These are phyloP conservation scores for Phytophthora syringae DNA, from an alignment of 352 stramenopile genomes.

Conservation along the genomic window DNA sequence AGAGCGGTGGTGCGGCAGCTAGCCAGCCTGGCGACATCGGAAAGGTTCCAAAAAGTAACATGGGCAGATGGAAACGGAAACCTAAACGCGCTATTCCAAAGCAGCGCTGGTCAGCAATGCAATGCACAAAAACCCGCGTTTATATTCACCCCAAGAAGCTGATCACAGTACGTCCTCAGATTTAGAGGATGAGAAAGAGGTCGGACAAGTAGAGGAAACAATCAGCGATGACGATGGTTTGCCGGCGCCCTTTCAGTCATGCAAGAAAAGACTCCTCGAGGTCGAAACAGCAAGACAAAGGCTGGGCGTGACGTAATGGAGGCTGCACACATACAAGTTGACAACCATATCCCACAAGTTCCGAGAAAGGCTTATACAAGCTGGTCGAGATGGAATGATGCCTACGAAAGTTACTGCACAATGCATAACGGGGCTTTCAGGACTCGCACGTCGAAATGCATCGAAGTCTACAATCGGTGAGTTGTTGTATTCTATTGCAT, in stretches of 20 bases:
- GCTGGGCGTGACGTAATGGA: neutral
- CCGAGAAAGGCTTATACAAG: neutral
- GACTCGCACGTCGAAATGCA: neutral
- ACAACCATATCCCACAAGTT: neutral
- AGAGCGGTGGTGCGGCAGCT: too few relatives aligned
- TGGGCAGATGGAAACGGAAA: too few relatives aligned
- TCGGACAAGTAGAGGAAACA: neutral
- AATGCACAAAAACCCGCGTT: neutral
- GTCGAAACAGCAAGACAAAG: neutral
- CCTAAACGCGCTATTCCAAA: too few relatives aligned
- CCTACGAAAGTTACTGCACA: neutral
- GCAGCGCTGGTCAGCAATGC: too few relatives aligned
- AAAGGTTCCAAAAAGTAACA: too few relatives aligned
- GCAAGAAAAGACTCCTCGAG: neutral
- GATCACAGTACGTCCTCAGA: neutral
- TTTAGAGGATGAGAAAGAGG: neutral
- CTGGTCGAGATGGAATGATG: neutral
- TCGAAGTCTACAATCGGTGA: neutral
- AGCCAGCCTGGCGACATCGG: too few relatives aligned
- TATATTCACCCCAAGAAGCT: neutral
- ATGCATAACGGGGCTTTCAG: neutral
- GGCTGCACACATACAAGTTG: neutral
- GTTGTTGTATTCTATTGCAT: neutral
- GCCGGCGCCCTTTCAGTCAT: neutral
- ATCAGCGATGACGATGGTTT: neutral